Evolutionary conservation across 805 yeast species (phyloP).

Genomic region (Blastobotrys attinorum): DNA sequence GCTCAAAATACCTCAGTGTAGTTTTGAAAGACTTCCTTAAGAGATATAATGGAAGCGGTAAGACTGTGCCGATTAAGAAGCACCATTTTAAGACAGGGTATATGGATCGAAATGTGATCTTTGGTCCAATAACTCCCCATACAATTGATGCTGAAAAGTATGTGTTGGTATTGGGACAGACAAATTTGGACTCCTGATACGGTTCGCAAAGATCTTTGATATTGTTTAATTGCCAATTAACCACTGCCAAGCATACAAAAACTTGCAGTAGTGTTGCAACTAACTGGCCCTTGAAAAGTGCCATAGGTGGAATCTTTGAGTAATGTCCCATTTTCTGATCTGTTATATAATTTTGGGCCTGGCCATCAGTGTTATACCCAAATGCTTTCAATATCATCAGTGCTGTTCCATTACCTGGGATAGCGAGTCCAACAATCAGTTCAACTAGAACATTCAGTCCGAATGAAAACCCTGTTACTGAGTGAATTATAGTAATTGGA

Average conservation of each 20-base stretch:
- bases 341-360: slow-evolving; percentile 45
- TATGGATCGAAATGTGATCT: slow-evolving; percentile 32
- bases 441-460: slow-evolving; percentile 57
- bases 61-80: slow-evolving; percentile 20
- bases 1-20: slow-evolving; percentile 30
- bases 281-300: slow-evolving; percentile 28
- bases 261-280: slow-evolving; percentile 34
- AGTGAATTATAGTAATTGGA: slow-evolving; percentile 55
- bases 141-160: slow-evolving; percentile 42
- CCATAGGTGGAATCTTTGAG: slow-evolving; percentile 25
- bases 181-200: slow-evolving; percentile 27
- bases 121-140: slow-evolving; percentile 42
- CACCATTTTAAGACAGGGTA: slow-evolving; percentile 19
- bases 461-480: slow-evolving; percentile 49
- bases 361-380: slow-evolving; percentile 47
- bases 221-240: slow-evolving; percentile 28
- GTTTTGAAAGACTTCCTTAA: slow-evolving; percentile 1
- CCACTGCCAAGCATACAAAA: slow-evolving; percentile 23
- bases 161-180: slow-evolving; percentile 33
- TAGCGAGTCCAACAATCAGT: slow-evolving; percentile 54
- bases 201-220: slow-evolving; percentile 24
- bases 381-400: slow-evolving; percentile 42
- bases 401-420: slow-evolving; percentile 54
- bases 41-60: slow-evolving; percentile 14
- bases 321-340: slow-evolving; percentile 58